These are phyloP conservation scores for Chromosphaera perkinsii DNA, from an alignment of 208 protist genomes.

Conservation along the genomic window DNA sequence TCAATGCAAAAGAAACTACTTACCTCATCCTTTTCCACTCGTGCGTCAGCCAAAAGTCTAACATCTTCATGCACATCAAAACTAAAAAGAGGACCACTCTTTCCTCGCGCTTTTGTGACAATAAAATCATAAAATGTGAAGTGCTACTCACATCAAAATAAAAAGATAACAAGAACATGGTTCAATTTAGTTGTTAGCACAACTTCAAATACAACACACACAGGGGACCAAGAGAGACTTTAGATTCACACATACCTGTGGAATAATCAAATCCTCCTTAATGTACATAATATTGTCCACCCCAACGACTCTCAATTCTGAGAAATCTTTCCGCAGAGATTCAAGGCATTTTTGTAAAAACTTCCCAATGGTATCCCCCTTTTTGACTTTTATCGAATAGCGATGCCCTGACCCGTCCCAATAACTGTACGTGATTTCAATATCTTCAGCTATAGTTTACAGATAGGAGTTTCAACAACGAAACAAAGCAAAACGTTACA, in stretches of 20 bases:
- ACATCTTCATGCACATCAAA: slow-evolving; percentile 78
- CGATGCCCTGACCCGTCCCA: slow-evolving; percentile 73
- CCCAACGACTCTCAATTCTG: slow-evolving; percentile 54
- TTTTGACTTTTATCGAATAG: slow-evolving; percentile 42
- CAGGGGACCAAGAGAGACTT: no score
- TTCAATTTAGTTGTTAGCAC: slow-evolving; percentile 2
- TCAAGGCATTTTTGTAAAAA: slow-evolving; percentile 54
- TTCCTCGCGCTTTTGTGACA: slow-evolving; percentile 67
- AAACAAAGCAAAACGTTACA: background rate
- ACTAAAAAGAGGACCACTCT: slow-evolving; percentile 68
- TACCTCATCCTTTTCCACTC: slow-evolving; percentile 69
- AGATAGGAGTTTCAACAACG: slow-evolving; percentile 4
- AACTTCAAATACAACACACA: background rate
- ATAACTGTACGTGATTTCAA: slow-evolving; percentile 68
- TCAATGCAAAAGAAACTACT: background rate
- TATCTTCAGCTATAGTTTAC: slow-evolving; percentile 56
- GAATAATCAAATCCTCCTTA: slow-evolving; percentile 80
- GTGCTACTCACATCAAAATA: slow-evolving; percentile 49
- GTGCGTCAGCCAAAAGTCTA: slow-evolving; percentile 56
- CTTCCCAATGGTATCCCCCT: slow-evolving; percentile 63
- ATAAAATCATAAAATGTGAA: slow-evolving; percentile 81
- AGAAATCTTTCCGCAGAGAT: slow-evolving; percentile 54
- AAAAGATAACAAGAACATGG: slow-evolving; percentile 17
- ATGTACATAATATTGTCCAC: slow-evolving; percentile 70
- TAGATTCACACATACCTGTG: slow-evolving; percentile 48